Evolutionary conservation across 2,329 filamentous ascomycete species (phyloP).

Genomic region (Raffaelea arxii): DNA sequence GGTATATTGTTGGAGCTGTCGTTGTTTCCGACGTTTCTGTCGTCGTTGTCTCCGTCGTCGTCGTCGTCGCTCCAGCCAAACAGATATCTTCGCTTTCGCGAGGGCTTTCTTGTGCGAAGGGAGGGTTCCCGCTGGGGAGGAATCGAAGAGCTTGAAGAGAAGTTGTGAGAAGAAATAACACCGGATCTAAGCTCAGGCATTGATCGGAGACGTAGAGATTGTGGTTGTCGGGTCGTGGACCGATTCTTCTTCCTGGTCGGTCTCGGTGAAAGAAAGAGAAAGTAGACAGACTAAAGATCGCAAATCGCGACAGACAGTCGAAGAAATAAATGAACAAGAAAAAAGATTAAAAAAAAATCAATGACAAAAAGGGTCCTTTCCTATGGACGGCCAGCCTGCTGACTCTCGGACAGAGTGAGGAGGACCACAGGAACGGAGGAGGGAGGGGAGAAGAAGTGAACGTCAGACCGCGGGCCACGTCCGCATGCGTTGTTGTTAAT

Average conservation of each 20-base stretch:
- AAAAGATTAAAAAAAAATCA: too few species aligned
- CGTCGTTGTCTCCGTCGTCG: too few species aligned
- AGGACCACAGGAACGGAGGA: too few species aligned
- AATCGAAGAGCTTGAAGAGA: not conserved
- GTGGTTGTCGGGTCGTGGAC: not conserved
- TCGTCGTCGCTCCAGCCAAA: not conserved
- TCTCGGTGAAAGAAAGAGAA: too few species aligned
- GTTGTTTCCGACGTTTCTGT: too few species aligned
- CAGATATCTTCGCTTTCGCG: not conserved
- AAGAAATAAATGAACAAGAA: too few species aligned
- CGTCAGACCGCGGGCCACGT: not conserved
- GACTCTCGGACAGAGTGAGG: too few species aligned
- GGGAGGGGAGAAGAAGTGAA: not conserved
- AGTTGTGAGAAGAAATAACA: not conserved
- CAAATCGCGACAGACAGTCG: too few species aligned
- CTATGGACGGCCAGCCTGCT: too few species aligned
- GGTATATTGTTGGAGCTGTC: too few species aligned
- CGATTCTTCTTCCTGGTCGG: not conserved
- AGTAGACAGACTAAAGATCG: too few species aligned
- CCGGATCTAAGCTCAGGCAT: slow-evolving; percentile 3
- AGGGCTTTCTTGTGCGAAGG: not conserved
- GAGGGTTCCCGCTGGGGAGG: not conserved
- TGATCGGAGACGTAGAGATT: slow-evolving; percentile 1
- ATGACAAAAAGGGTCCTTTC: too few species aligned
- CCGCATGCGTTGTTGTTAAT: not conserved